A percentile compares a stretch with the other conserved stretches of the same genome.
phyloP scores from a whole-genome alignment of 768 basidiomycete species.

The Dacryopinax spathularia region DNA sequence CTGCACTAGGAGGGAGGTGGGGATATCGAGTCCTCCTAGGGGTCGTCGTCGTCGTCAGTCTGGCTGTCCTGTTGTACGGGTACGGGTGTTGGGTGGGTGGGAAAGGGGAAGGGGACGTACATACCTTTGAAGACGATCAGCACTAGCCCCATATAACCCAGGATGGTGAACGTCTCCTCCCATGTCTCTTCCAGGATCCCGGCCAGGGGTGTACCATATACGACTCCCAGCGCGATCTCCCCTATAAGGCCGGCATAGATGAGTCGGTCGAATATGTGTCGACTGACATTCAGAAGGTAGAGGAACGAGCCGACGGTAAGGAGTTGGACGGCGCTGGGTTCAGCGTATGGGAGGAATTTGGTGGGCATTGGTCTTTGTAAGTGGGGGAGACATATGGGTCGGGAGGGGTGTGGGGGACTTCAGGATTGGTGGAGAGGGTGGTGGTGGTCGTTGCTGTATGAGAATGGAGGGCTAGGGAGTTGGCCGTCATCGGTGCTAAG shows the following conservation, averaged over 20 bases:
- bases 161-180: slow-evolving; percentile 33
- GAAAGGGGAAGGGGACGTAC: slow-evolving; percentile 8
- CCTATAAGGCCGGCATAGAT: slow-evolving; percentile 39
- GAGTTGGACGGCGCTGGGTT: slow-evolving; percentile 18
- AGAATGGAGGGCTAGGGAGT: too few relatives aligned
- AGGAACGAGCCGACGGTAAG: slow-evolving; percentile 42
- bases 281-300: slow-evolving; percentile 37
- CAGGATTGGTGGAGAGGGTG: too few relatives aligned
- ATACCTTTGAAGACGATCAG: slow-evolving; percentile 33
- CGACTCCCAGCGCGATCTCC: slow-evolving; percentile 40
- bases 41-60: too few relatives aligned
- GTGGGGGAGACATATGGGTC: background rate
- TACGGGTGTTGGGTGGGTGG: too few relatives aligned
- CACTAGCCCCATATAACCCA: slow-evolving; percentile 35
- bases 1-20: slow-evolving; percentile 31
- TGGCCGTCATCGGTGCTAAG: too few relatives aligned
- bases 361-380: background rate
- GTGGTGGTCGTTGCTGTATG: too few relatives aligned
- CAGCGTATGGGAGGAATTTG: background rate
- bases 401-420: too few relatives aligned
- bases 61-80: too few relatives aligned
- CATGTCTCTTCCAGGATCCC: slow-evolving; percentile 30
- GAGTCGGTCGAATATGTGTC: slow-evolving; percentile 28
- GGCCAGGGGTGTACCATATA: slow-evolving; percentile 39
- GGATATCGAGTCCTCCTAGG: slow-evolving; percentile 46